Conservation (phyloP, 768 basidiomycete genomes). For the Boletus sp. region DNA sequence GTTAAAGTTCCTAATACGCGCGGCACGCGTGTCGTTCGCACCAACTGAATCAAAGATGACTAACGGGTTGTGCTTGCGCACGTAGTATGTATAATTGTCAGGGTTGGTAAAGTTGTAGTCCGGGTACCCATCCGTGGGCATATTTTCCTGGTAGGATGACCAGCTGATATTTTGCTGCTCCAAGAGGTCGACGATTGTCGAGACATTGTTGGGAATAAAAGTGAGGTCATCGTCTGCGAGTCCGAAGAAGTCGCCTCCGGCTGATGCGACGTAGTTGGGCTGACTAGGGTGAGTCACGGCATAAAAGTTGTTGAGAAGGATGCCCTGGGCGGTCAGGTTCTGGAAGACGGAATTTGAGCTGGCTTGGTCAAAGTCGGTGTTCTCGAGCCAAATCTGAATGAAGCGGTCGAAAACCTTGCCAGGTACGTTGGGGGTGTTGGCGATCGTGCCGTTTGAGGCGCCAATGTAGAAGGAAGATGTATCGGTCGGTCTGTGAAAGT, state of each 20-base stretch:
- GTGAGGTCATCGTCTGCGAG: constrained; percentile 38
- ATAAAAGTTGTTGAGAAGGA: constrained; percentile 45
- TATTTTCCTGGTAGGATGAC: constrained; percentile 59
- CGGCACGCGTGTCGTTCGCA: constrained; percentile 37
- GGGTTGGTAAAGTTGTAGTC: constrained; percentile 36
- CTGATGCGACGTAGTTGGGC: constrained; percentile 52
- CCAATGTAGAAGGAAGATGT: constrained; percentile 41
- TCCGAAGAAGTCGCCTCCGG: constrained; percentile 54
- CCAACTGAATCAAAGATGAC: constrained; percentile 52
- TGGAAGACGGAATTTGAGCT: constrained; percentile 27
- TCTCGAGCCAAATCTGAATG: constrained; percentile 61
- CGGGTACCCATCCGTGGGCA: constrained; percentile 48
- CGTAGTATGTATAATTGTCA: constrained; percentile 47
- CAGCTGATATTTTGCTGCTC: constrained; percentile 56
- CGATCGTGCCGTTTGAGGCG: constrained; percentile 40
- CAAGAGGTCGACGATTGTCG: constrained; percentile 57
- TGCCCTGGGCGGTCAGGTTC: constrained; percentile 46
- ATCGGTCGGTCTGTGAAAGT: constrained; percentile 23
- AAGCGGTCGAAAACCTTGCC: constrained; percentile 48
- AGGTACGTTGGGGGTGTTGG: constrained; percentile 35
- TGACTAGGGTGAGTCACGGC: constrained; percentile 57
- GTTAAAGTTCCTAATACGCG: constrained; percentile 56
- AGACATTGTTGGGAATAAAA: constrained; percentile 43
- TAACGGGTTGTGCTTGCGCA: constrained; percentile 55
- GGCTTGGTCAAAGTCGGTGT: constrained; percentile 47